Conservation (phyloP, 83 land plant species). For the Larix sibirica region DNA sequence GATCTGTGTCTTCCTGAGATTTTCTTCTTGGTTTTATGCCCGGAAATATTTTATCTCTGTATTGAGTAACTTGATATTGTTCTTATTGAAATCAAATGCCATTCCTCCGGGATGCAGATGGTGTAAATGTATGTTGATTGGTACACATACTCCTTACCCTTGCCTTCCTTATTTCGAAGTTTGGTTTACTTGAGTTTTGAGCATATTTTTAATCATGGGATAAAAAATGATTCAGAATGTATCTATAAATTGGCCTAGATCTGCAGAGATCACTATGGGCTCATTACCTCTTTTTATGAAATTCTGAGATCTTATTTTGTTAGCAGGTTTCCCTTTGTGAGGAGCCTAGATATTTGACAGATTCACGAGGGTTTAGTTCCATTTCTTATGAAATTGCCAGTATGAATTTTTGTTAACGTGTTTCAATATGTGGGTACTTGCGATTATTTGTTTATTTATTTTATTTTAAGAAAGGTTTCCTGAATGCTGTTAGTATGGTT, state of each 20-base stretch:
- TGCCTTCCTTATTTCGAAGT: background rate
- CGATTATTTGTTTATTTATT: too few species aligned
- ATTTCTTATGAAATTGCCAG: too few species aligned
- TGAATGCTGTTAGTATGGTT: too few species aligned
- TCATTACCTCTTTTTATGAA: background rate
- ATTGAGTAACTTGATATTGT: background rate
- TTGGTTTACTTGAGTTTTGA: background rate
- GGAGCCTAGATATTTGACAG: too few species aligned
- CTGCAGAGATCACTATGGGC: background rate
- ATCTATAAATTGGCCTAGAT: background rate
- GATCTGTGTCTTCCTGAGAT: background rate
- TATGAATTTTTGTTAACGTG: too few species aligned
- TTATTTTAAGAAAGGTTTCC: too few species aligned
- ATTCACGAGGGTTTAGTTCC: too few species aligned
- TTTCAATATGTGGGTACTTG: too few species aligned
- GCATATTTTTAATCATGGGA: background rate
- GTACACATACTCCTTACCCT: background rate
- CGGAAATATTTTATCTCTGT: background rate
- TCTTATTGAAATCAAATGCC: background rate
- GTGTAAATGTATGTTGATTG: background rate
- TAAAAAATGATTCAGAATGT: background rate
- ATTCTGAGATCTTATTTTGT: background rate
- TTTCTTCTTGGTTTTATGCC: background rate
- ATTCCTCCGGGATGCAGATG: background rate
- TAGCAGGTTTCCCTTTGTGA: background rate